These are phyloP conservation scores for Fusarium algeriense DNA, from an alignment of 2,329 filamentous ascomycete genomes.

Conservation along the genomic window DNA sequence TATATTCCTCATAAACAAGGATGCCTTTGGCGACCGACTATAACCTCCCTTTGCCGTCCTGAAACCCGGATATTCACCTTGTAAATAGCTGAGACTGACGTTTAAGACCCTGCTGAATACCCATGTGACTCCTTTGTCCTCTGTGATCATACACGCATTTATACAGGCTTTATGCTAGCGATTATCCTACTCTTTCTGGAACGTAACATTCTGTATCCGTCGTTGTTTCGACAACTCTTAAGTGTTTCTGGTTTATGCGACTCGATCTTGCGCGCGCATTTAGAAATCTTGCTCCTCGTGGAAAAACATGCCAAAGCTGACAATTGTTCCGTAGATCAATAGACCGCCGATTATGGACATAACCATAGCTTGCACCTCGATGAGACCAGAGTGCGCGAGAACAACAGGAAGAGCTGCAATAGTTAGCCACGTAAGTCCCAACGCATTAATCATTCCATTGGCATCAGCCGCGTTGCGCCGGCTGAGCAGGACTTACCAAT, in stretches of 20 bases:
- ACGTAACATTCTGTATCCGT: slow-evolving; percentile 8
- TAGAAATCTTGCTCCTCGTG: slow-evolving; percentile 97
- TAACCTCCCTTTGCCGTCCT: slow-evolving; percentile 8
- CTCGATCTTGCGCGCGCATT: slow-evolving; percentile 33
- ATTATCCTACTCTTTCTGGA: slow-evolving; percentile 28
- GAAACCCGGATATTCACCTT: slow-evolving; percentile 2
- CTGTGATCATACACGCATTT: slow-evolving; percentile 42
- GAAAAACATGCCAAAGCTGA: slow-evolving; percentile 98
- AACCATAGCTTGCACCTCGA: slow-evolving; percentile 85
- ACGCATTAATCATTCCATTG: background rate
- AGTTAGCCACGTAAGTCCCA: slow-evolving; percentile 29
- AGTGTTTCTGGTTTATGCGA: background rate
- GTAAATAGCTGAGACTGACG: slow-evolving; percentile 25
- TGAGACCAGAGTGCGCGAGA: slow-evolving; percentile 87
- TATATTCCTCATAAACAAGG: slow-evolving; percentile 24
- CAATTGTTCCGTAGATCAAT: slow-evolving; percentile 97
- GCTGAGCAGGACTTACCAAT: slow-evolving; percentile 75
- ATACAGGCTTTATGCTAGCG: slow-evolving; percentile 15
- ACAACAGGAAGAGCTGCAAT: slow-evolving; percentile 84
- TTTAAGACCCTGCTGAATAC: slow-evolving; percentile 40
- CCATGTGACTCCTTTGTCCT: slow-evolving; percentile 19
- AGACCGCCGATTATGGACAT: slow-evolving; percentile 96
- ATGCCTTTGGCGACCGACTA: slow-evolving; percentile 31
- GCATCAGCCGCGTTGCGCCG: background rate
- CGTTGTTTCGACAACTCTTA: background rate